Percentiles rank a stretch among this genome's conserved stretches.
These are phyloP conservation scores for Hortiboletus campestris DNA, from an alignment of 768 basidiomycete genomes.

Conservation along the genomic window DNA sequence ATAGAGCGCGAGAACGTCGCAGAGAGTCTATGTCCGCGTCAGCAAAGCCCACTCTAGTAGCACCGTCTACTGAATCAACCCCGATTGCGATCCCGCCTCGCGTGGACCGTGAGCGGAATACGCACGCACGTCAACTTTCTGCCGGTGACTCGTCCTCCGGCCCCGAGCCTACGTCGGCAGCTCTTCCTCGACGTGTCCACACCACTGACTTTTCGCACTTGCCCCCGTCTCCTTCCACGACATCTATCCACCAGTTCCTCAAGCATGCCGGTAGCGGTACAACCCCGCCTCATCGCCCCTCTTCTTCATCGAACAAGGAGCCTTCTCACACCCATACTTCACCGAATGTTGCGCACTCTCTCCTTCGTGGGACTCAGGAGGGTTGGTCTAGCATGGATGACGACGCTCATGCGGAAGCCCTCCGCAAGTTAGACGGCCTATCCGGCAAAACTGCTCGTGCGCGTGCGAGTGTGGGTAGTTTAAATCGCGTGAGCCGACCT, in stretches of 20 bases:
- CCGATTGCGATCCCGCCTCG: constrained; percentile 25
- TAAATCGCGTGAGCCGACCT: constrained; percentile 71
- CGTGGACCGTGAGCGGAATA: constrained; percentile 32
- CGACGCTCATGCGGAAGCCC: constrained; percentile 83
- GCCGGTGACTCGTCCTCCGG: constrained; percentile 66
- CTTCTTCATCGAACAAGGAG: constrained; percentile 41
- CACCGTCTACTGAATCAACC: constrained; percentile 15
- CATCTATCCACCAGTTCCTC: constrained; percentile 82
- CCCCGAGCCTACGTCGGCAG: constrained; percentile 42
- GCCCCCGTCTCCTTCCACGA: constrained; percentile 88
- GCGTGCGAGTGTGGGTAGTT: constrained; percentile 72
- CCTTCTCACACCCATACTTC: constrained; percentile 41
- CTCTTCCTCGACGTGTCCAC: constrained; percentile 57
- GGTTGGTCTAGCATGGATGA: constrained; percentile 89
- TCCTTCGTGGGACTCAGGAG: constrained; percentile 84
- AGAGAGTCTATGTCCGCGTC: constrained; percentile 48
- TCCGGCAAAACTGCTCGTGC: constrained; percentile 73
- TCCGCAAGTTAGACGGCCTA: constrained; percentile 90
- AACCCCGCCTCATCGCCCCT: constrained; percentile 33
- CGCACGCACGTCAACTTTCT: constrained; percentile 66
- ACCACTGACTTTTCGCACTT: constrained; percentile 84
- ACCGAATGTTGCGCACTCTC: constrained; percentile 77
- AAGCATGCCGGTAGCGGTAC: constrained; percentile 48
- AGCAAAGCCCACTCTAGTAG: constrained; percentile 26
- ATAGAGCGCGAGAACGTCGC: constrained; percentile 51